Conservation (phyloP, 495 filamentous ascomycete species). For the Bryoglossum gracile region DNA sequence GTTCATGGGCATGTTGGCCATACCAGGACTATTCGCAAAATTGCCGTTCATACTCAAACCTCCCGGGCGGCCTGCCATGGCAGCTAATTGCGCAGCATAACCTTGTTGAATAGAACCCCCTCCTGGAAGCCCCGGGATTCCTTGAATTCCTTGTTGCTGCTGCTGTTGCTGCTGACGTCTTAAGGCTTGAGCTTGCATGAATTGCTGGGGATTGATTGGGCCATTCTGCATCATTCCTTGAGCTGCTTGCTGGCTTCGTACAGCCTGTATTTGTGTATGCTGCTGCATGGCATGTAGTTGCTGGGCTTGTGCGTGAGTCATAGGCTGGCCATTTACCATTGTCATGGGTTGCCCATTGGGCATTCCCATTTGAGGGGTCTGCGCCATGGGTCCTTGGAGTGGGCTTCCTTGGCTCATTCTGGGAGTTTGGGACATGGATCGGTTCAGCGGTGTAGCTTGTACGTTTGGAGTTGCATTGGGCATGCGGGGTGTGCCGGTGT, state of each 20-base stretch:
- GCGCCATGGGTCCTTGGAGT: slow-evolving; percentile 48
- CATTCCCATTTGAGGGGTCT: slow-evolving; percentile 50
- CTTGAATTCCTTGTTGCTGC: slow-evolving; percentile 27
- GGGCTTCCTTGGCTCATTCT: slow-evolving; percentile 68
- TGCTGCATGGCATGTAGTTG: slow-evolving; percentile 30
- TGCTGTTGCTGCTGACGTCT: slow-evolving; percentile 21
- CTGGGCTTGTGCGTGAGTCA: slow-evolving; percentile 1
- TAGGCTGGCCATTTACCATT: no score
- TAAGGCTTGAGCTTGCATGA: slow-evolving; percentile 16
- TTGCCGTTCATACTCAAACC: slow-evolving; percentile 21
- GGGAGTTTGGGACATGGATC: slow-evolving; percentile 61
- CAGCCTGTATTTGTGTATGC: slow-evolving; percentile 19
- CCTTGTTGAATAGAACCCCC: no score
- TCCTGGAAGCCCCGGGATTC: slow-evolving; percentile 14
- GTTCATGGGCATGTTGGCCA: slow-evolving; percentile 28
- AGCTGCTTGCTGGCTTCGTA: no score
- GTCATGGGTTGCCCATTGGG: slow-evolving; percentile 22
- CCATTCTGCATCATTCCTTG: slow-evolving; percentile 21
- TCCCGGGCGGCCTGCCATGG: slow-evolving; percentile 9
- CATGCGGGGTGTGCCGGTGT: slow-evolving; percentile 77
- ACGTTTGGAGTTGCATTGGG: slow-evolving; percentile 72
- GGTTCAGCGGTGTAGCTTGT: slow-evolving; percentile 64
- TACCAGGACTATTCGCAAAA: slow-evolving; percentile 26
- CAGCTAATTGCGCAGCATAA: slow-evolving; percentile 22
- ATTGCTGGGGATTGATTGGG: slow-evolving; percentile 24